phyloP scores from a whole-genome alignment of 2,329 filamentous ascomycete genomes.

The Cladosporium sp. region DNA sequence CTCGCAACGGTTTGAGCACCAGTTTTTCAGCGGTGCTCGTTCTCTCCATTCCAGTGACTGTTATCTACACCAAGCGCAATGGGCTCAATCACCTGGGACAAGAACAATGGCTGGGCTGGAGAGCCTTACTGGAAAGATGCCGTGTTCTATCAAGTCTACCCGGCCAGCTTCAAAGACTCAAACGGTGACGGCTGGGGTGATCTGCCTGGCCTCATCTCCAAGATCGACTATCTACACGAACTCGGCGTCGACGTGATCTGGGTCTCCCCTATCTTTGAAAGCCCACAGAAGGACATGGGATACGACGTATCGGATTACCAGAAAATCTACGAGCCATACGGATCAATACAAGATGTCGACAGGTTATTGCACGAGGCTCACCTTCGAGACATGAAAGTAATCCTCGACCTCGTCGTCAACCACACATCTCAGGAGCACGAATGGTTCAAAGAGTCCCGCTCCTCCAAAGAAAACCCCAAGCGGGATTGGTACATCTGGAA shows the following conservation, averaged over 20 bases:
- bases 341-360: slow-evolving; percentile 59
- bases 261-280: slow-evolving; percentile 59
- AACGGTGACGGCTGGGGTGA: slow-evolving; percentile 55
- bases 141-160: slow-evolving; percentile 40
- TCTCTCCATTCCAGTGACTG: not conserved
- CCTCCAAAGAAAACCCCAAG: slow-evolving; percentile 56
- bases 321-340: slow-evolving; percentile 56
- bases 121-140: slow-evolving; percentile 45
- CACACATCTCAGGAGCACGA: slow-evolving; percentile 63
- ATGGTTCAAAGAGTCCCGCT: slow-evolving; percentile 64
- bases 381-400: slow-evolving; percentile 58
- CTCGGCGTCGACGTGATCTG: slow-evolving; percentile 59
- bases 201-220: slow-evolving; percentile 53
- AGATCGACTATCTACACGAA: slow-evolving; percentile 53
- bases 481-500: slow-evolving; percentile 47
- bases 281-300: slow-evolving; percentile 60
- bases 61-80: not conserved
- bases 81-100: slow-evolving; percentile 6
- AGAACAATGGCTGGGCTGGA: slow-evolving; percentile 3
- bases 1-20: not conserved
- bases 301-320: slow-evolving; percentile 64
- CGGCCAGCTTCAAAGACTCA: slow-evolving; percentile 40
- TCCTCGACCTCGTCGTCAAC: slow-evolving; percentile 69
- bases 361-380: slow-evolving; percentile 53
- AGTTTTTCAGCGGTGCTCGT: not conserved